These are phyloP conservation scores for Eimeria mitis DNA, from an alignment of 169 alveolate species.

Conservation along the genomic window DNA sequence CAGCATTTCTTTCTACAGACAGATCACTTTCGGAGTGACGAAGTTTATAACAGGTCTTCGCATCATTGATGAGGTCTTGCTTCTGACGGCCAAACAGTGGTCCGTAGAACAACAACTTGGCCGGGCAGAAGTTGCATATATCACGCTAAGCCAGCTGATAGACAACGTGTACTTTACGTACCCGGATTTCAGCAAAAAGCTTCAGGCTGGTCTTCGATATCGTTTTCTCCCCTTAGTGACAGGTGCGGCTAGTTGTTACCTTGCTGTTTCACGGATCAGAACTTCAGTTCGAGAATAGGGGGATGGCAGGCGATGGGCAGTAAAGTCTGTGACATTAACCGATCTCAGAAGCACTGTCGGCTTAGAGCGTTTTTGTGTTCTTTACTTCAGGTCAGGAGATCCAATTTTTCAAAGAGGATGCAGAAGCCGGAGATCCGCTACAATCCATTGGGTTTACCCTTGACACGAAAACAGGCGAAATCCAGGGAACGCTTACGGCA, in stretches of 20 bases:
- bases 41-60: constrained; percentile 70
- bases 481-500: constrained; percentile 66
- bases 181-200: constrained; percentile 79
- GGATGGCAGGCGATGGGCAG: not conserved
- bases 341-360: not conserved
- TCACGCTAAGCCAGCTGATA: constrained; percentile 59
- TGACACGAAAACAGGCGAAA: constrained; percentile 75
- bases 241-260: constrained; percentile 16
- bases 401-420: constrained; percentile 76
- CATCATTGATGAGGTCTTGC: constrained; percentile 34
- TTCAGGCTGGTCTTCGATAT: constrained; percentile 80
- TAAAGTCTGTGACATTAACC: not conserved
- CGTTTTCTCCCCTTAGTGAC: constrained; percentile 70
- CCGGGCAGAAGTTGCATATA: constrained; percentile 30
- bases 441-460: constrained; percentile 57
- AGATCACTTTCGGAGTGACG: constrained; percentile 58
- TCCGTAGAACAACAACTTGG: constrained; percentile 48
- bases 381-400: constrained; percentile 55
- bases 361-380: not conserved
- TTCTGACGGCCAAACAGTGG: constrained; percentile 70
- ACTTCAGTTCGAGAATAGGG: not conserved
- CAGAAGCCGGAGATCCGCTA: constrained; percentile 58
- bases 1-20: constrained; percentile 50
- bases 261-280: not conserved
- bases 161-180: constrained; percentile 78